Conservation (phyloP, 106 monocot genomes). For the Dioscorea zingiberensis region DNA sequence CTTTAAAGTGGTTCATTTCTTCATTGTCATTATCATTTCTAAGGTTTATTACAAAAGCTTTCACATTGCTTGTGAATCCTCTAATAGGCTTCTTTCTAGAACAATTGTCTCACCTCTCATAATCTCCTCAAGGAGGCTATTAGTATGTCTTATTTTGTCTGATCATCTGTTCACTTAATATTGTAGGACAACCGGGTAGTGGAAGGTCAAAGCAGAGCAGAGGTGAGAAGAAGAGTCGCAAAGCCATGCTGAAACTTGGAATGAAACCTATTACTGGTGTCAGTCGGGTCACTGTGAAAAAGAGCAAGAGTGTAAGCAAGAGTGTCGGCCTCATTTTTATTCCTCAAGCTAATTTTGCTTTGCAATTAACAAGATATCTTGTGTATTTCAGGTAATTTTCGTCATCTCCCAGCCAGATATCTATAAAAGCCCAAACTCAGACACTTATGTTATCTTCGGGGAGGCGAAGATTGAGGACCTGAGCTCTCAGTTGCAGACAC, state of each 20-base stretch:
- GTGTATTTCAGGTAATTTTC: constrained; percentile 16
- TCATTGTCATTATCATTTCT: too few species aligned
- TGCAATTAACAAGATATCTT: background rate
- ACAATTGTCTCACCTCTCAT: background rate
- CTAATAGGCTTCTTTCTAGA: background rate
- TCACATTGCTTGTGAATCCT: background rate
- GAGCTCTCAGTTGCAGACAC: constrained; percentile 40
- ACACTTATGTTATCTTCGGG: constrained; percentile 25
- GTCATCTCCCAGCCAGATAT: constrained; percentile 39
- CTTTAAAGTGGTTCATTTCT: background rate
- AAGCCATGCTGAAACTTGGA: constrained; percentile 54
- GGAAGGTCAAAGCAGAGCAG: constrained; percentile 41
- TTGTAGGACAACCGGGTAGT: constrained; percentile 16
- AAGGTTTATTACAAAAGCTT: background rate
- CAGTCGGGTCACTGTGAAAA: constrained; percentile 41
- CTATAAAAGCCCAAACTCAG: constrained; percentile 31
- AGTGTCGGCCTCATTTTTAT: too few species aligned
- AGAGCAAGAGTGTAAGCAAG: constrained; percentile 31
- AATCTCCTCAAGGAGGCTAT: background rate
- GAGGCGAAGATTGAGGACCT: constrained; percentile 41
- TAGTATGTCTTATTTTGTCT: too few species aligned
- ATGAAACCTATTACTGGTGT: constrained; percentile 41
- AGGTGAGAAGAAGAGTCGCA: constrained; percentile 51
- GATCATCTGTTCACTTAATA: background rate
- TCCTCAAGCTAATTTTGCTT: background rate